phyloP scores from a whole-genome alignment of 2,329 filamentous ascomycete species.

The Aspergillus sp. region DNA sequence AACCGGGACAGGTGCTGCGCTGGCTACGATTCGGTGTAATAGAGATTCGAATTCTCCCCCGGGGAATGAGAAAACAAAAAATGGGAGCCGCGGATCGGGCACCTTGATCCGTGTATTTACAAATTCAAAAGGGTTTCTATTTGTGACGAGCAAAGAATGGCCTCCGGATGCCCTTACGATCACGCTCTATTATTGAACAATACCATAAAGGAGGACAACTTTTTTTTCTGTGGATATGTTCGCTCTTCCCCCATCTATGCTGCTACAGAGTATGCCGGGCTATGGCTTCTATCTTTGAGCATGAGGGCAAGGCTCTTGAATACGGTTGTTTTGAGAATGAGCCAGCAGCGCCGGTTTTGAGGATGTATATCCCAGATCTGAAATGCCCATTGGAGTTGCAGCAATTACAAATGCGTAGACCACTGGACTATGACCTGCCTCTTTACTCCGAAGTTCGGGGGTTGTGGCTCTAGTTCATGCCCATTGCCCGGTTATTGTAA shows the following conservation, averaged over 20 bases:
- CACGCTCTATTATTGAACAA: conserved; percentile 39
- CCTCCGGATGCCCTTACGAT: conserved; percentile 42
- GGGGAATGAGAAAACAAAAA: conserved; percentile 32
- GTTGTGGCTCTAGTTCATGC: neutral
- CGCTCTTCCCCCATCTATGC: neutral
- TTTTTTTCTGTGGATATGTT: conserved; percentile 16
- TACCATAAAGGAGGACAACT: conserved; percentile 37
- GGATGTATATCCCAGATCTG: neutral
- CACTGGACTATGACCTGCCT: neutral
- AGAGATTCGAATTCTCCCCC: conserved; percentile 29
- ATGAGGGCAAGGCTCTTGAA: neutral
- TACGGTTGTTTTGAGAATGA: neutral
- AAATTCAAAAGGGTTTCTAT: conserved; percentile 38
- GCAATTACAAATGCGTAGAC: neutral
- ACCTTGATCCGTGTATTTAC: conserved; percentile 34
- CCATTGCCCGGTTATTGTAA: neutral
- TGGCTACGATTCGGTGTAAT: conserved; percentile 33
- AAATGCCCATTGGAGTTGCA: neutral
- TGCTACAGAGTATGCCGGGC: neutral
- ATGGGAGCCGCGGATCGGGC: conserved; percentile 32
- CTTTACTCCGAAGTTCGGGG: neutral
- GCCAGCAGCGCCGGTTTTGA: neutral
- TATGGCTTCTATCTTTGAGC: neutral
- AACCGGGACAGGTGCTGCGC: conserved; percentile 31
- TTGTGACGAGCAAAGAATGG: conserved; percentile 39